These are phyloP conservation scores for Blastobotrys proliferans DNA, from an alignment of 1,139 yeast species.

Conservation along the genomic window DNA sequence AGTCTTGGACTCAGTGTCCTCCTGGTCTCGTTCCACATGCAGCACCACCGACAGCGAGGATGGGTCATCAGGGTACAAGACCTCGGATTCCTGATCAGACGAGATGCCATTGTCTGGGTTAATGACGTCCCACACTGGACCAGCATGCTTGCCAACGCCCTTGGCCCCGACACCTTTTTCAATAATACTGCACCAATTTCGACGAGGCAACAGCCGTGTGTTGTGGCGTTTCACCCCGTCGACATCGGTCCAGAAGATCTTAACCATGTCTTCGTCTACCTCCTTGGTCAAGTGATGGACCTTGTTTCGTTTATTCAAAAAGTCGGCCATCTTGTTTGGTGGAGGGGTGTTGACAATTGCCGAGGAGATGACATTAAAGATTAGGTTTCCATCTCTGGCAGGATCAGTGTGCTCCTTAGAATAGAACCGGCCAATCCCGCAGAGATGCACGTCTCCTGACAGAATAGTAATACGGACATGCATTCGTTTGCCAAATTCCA, in stretches of 20 bases:
- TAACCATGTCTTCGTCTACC: slow-evolving; percentile 78
- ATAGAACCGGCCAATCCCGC: slow-evolving; percentile 75
- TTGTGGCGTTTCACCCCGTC: slow-evolving; percentile 54
- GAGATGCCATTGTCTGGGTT: slow-evolving; percentile 28
- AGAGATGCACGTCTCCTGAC: slow-evolving; percentile 90
- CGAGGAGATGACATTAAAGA: slow-evolving; percentile 79
- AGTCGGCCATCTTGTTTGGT: slow-evolving; percentile 74
- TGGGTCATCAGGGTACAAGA: slow-evolving; percentile 36
- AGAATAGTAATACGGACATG: slow-evolving; percentile 76
- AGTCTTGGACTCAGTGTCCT: slow-evolving; percentile 50
- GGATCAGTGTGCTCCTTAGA: slow-evolving; percentile 52
- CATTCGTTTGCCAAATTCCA: slow-evolving; percentile 56
- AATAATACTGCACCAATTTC: slow-evolving; percentile 60
- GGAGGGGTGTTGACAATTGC: slow-evolving; percentile 94
- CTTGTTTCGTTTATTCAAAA: slow-evolving; percentile 61
- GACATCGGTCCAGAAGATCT: slow-evolving; percentile 60
- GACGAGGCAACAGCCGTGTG: slow-evolving; percentile 62
- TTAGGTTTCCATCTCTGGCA: slow-evolving; percentile 66
- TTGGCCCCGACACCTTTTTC: slow-evolving; percentile 25
- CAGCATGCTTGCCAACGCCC: slow-evolving; percentile 23
- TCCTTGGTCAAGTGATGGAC: slow-evolving; percentile 55
- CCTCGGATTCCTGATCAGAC: no score
- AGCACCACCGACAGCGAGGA: slow-evolving; percentile 64
- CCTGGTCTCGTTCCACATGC: slow-evolving; percentile 64
- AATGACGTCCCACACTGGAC: slow-evolving; percentile 11